Evolutionary conservation across 2,329 filamentous ascomycete genomes (phyloP).

Genomic region (Neospermospora avenae): DNA sequence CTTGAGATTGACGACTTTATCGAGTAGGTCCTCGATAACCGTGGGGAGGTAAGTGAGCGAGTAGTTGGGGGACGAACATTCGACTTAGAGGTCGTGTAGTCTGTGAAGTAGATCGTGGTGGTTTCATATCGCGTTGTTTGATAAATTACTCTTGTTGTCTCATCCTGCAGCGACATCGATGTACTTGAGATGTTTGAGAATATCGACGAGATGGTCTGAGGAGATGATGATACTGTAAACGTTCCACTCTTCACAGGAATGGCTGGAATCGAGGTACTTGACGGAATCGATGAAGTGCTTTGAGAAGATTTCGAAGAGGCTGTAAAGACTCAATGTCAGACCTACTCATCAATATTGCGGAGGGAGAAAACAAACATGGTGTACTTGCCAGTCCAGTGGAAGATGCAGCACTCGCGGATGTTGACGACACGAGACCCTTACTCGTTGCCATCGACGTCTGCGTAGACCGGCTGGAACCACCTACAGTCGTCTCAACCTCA

Average conservation of each 20-base stretch:
- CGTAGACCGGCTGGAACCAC: background rate
- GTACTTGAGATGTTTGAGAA: no score
- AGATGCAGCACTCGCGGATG: background rate
- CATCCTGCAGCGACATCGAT: background rate
- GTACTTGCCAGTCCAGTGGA: background rate
- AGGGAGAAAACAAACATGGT: background rate
- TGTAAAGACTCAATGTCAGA: background rate
- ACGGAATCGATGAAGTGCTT: background rate
- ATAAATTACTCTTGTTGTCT: background rate
- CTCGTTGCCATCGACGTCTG: background rate
- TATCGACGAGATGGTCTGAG: no score
- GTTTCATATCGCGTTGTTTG: no score
- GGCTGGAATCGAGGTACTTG: background rate
- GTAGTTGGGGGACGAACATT: no score
- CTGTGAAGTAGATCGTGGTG: no score
- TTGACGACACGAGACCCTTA: background rate
- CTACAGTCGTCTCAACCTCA: background rate
- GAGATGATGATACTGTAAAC: no score
- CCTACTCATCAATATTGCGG: background rate
- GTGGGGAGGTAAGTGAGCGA: no score
- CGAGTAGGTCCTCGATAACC: no score
- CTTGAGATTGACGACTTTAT: background rate
- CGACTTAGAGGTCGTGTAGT: no score
- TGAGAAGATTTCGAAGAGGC: background rate
- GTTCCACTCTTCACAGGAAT: no score